These are phyloP conservation scores for Epichloe sp. DNA, from an alignment of 2,329 filamentous ascomycete genomes.

Conservation along the genomic window DNA sequence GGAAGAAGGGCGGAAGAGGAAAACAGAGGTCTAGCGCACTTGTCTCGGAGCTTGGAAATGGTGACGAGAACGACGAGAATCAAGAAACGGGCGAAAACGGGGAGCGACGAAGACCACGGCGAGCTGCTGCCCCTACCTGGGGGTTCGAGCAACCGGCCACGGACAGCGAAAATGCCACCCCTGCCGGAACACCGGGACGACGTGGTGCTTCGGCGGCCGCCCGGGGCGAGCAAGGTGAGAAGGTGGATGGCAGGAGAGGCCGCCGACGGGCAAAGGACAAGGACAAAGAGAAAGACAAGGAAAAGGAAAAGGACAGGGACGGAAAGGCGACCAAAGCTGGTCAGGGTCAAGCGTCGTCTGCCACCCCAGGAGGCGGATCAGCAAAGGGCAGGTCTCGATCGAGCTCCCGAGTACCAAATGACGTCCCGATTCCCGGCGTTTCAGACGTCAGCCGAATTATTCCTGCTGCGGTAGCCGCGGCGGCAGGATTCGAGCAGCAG, in stretches of 20 bases:
- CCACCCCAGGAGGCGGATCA: slow-evolving; percentile 24
- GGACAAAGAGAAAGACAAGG: slow-evolving; percentile 10
- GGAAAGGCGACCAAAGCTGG: slow-evolving; percentile 26
- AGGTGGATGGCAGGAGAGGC: slow-evolving; percentile 26
- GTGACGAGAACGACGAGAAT: slow-evolving; percentile 41
- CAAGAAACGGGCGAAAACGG: slow-evolving; percentile 46
- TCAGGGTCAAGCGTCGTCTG: slow-evolving; percentile 29
- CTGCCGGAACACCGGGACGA: slow-evolving; percentile 43
- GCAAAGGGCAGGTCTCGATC: slow-evolving; percentile 40
- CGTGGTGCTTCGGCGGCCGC: slow-evolving; percentile 27
- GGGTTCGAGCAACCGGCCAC: slow-evolving; percentile 43
- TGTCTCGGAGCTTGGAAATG: slow-evolving; percentile 52
- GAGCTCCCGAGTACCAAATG: slow-evolving; percentile 34
- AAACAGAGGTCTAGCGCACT: slow-evolving; percentile 51
- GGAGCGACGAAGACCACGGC: slow-evolving; percentile 46
- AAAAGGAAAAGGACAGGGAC: slow-evolving; percentile 19
- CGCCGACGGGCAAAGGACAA: slow-evolving; percentile 29
- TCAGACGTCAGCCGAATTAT: neutral
- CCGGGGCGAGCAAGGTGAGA: slow-evolving; percentile 34
- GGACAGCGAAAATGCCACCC: slow-evolving; percentile 47
- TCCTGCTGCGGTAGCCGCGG: slow-evolving; percentile 5
- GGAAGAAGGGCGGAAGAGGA: slow-evolving; percentile 41
- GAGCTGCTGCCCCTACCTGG: slow-evolving; percentile 59
- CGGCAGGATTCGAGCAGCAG: slow-evolving; percentile 31
- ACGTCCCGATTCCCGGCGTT: slow-evolving; percentile 8